A percentile compares a stretch with the other conserved stretches of the same genome.
Conservation (phyloP, 106 monocot genomes). For the Ottelia alismoides region DNA sequence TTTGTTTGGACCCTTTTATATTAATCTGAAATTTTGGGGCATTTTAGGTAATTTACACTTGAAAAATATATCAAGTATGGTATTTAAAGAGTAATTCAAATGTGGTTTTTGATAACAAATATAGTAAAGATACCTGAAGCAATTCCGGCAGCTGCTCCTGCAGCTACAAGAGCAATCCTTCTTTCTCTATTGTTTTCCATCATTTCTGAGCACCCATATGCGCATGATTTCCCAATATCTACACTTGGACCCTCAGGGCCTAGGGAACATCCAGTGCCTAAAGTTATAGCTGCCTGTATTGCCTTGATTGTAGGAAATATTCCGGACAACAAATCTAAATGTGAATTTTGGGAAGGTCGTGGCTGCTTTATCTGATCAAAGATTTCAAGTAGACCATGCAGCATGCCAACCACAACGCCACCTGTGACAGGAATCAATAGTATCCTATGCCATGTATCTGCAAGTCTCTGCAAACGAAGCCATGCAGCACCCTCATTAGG, state of each 20-base stretch:
- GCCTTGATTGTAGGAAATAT: conserved; percentile 92
- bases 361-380: conserved; percentile 90
- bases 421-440: conserved; percentile 92
- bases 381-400: conserved; percentile 98
- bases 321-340: conserved; percentile 59
- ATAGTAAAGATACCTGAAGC: conserved; percentile 68
- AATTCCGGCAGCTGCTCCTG: conserved; percentile 99
- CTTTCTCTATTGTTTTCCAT: conserved; percentile 99
- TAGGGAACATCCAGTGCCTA: conserved; percentile 98
- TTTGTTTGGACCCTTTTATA: too few species aligned
- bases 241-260: conserved; percentile 99
- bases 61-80: too few species aligned
- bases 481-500: conserved; percentile 98
- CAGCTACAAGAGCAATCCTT: conserved; percentile 93
- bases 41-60: too few species aligned
- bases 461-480: conserved; percentile 85
- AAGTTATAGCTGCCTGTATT: conserved; percentile 90
- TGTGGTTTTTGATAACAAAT: too few species aligned
- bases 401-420: conserved; percentile 99
- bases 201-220: conserved; percentile 96
- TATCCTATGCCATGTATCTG: conserved; percentile 97
- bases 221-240: conserved; percentile 98
- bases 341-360: conserved; percentile 51
- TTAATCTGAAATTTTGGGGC: too few species aligned
- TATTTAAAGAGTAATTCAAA: too few species aligned